phyloP scores from a whole-genome alignment of 75 land plant genomes.

The Pinus tabuliformis region DNA sequence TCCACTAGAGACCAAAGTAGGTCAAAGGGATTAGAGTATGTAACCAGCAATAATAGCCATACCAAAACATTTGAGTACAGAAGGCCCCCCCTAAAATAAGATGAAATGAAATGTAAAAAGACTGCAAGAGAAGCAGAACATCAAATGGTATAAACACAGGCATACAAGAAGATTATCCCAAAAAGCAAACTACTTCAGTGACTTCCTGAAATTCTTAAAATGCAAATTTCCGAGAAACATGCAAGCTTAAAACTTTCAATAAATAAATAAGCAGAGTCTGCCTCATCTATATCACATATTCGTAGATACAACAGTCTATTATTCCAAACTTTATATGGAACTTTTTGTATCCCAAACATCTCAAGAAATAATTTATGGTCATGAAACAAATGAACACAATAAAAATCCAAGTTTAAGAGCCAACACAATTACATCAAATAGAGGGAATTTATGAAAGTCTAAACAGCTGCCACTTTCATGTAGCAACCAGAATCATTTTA shows the following conservation, averaged over 20 bases:
- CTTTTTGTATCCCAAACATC: neutral
- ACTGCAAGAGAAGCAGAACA: too few species aligned
- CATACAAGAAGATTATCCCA: too few species aligned
- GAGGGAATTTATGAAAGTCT: neutral
- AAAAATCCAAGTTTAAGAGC: neutral
- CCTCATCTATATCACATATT: neutral
- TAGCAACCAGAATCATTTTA: neutral
- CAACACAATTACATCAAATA: neutral
- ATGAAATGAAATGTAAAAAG: too few species aligned
- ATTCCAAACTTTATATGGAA: neutral
- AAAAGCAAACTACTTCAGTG: too few species aligned
- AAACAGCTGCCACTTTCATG: neutral
- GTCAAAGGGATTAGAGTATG: too few species aligned
- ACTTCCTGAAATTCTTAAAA: too few species aligned
- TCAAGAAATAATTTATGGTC: neutral
- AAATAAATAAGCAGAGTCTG: neutral
- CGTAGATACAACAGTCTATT: neutral
- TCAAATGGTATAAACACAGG: too few species aligned
- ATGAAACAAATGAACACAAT: neutral
- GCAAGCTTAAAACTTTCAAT: neutral
- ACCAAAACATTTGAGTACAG: too few species aligned
- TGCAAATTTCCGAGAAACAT: too few species aligned
- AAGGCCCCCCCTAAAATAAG: too few species aligned
- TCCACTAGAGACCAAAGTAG: neutral
- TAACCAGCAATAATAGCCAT: too few species aligned